These are phyloP conservation scores for Hanseniaspora thailandica DNA, from an alignment of 805 yeast species.

Conservation along the genomic window DNA sequence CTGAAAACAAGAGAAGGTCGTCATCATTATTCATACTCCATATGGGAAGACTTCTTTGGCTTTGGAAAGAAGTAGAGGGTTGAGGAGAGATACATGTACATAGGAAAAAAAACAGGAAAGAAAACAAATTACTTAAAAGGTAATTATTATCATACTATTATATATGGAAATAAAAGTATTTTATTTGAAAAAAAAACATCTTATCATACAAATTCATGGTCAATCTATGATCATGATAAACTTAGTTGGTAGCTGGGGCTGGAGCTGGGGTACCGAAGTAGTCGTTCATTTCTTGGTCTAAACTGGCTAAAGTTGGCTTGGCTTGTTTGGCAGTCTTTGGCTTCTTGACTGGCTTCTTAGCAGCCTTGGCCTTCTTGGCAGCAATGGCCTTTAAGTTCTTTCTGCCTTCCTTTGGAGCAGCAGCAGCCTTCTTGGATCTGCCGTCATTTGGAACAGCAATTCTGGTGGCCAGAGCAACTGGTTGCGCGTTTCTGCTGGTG, in stretches of 20 bases:
- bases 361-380: slow-evolving; percentile 18
- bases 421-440: slow-evolving; percentile 8
- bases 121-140: not conserved
- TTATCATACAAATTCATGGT: too few species aligned
- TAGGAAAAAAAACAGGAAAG: not conserved
- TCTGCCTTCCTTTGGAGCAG: slow-evolving; percentile 17
- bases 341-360: slow-evolving; percentile 17
- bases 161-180: too few species aligned
- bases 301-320: slow-evolving; percentile 28
- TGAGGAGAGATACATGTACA: not conserved
- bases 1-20: slow-evolving; percentile 3
- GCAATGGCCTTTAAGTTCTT: slow-evolving; percentile 11
- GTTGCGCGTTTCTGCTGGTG: slow-evolving; percentile 54
- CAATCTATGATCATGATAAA: not conserved
- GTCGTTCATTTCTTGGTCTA: slow-evolving; percentile 96
- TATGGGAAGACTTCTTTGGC: slow-evolving; percentile 11
- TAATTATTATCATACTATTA: not conserved
- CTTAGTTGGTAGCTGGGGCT: slow-evolving; percentile 23
- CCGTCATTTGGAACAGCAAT: slow-evolving; percentile 17
- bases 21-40: not conserved
- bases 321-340: slow-evolving; percentile 19
- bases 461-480: slow-evolving; percentile 21
- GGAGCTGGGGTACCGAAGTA: slow-evolving; percentile 55
- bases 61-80: not conserved
- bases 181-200: not conserved